Conservation (phyloP, 345 rosid species). For the Ceriops decandra region DNA sequence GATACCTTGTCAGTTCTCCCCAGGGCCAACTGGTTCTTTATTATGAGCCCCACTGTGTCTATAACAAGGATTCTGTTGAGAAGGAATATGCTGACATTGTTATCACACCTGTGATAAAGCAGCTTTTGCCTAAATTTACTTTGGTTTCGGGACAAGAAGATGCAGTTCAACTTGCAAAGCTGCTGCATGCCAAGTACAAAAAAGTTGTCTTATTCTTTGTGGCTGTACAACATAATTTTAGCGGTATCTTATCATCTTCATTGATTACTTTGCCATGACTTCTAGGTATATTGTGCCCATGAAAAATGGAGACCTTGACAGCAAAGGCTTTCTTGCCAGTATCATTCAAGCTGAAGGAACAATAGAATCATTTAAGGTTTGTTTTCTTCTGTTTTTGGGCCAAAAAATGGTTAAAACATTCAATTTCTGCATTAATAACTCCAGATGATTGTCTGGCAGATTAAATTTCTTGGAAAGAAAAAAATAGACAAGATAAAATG, state of each 20-base stretch:
- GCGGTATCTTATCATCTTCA: background rate
- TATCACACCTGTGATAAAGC: conserved; percentile 87
- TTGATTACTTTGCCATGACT: conserved; percentile 12
- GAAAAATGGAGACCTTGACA: conserved; percentile 88
- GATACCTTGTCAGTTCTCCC: conserved; percentile 60
- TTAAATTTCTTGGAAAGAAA: background rate
- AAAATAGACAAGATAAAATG: too few species aligned
- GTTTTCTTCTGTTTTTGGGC: conserved; percentile 5
- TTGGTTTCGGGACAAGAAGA: conserved; percentile 97
- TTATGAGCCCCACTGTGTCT: conserved; percentile 89
- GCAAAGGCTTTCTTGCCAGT: conserved; percentile 66
- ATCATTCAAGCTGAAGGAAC: conserved; percentile 68
- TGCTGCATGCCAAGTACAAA: conserved; percentile 66
- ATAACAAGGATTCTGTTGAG: conserved; percentile 47
- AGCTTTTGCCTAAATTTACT: conserved; percentile 81
- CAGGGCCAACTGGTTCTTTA: conserved; percentile 62
- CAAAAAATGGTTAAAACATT: background rate
- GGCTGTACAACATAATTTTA: conserved; percentile 7
- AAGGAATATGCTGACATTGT: conserved; percentile 73
- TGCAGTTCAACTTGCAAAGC: conserved; percentile 77
- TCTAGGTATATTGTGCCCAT: conserved; percentile 72
- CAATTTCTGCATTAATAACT: background rate
- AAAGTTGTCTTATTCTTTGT: background rate
- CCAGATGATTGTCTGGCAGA: background rate
- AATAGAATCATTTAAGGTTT: conserved; percentile 71